phyloP scores from a whole-genome alignment of 2,329 filamentous ascomycete genomes.

The Ascochyta fabae region DNA sequence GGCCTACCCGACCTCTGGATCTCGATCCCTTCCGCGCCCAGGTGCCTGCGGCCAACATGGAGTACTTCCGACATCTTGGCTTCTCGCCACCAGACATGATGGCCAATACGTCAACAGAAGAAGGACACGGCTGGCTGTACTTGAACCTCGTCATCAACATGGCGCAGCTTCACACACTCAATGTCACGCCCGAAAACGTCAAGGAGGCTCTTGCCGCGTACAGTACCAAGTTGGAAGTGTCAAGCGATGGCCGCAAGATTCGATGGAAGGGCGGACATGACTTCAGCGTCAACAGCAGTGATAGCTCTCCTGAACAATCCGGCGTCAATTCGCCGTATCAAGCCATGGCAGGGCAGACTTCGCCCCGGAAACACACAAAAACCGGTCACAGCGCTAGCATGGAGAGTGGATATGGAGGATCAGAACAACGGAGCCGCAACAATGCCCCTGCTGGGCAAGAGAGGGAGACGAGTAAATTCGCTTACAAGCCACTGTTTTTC shows the following conservation, averaged over 20 bases:
- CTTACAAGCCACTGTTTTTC: constrained; percentile 58
- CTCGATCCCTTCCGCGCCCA: constrained; percentile 80
- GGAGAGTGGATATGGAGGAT: constrained; percentile 25
- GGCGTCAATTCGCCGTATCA: constrained; percentile 61
- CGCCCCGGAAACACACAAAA: constrained; percentile 38
- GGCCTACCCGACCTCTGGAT: constrained; percentile 77
- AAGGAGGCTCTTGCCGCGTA: constrained; percentile 72
- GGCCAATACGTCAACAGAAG: constrained; percentile 59
- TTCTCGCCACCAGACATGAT: constrained; percentile 66
- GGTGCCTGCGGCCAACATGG: constrained; percentile 76
- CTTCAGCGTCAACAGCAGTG: constrained; percentile 69
- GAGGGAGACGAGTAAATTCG: constrained; percentile 44
- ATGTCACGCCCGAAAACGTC: constrained; percentile 80
- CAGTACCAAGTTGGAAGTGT: constrained; percentile 79
- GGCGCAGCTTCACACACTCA: constrained; percentile 84
- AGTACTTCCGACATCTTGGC: constrained; percentile 78
- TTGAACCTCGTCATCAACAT: constrained; percentile 80
- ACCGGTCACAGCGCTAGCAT: constrained; percentile 29
- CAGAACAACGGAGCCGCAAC: constrained; percentile 26
- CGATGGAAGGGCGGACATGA: constrained; percentile 76
- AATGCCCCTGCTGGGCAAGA: constrained; percentile 30
- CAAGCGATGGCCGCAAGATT: constrained; percentile 77
- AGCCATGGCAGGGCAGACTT: constrained; percentile 34
- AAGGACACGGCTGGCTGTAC: constrained; percentile 81
- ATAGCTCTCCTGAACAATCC: constrained; percentile 54